Percentiles rank a stretch among this genome's conserved stretches.
Evolutionary conservation across 495 filamentous ascomycete species (phyloP).

Genomic region (Articulospora tetracladia): DNA sequence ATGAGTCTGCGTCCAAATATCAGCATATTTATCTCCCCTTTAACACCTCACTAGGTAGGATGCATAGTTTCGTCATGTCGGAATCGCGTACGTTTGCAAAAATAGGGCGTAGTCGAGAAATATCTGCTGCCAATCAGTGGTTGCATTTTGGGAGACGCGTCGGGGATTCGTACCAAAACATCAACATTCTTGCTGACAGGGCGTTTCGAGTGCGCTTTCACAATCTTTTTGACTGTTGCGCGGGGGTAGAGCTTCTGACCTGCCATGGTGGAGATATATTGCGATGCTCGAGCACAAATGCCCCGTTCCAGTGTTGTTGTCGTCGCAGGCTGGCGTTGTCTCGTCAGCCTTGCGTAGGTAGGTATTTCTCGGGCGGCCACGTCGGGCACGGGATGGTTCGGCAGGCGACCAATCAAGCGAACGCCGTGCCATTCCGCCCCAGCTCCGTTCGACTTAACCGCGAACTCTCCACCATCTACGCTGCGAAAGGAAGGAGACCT

Average conservation of each 20-base stretch:
- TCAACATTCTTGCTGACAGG: slow-evolving; percentile 83
- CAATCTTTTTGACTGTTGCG: slow-evolving; percentile 77
- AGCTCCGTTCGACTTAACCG: background rate
- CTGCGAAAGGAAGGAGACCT: background rate
- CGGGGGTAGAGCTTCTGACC: slow-evolving; percentile 79
- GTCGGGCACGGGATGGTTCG: too few relatives aligned
- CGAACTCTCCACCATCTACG: background rate
- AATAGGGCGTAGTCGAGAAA: slow-evolving; percentile 90
- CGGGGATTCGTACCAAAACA: slow-evolving; percentile 61
- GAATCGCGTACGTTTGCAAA: slow-evolving; percentile 64
- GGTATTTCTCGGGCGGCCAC: background rate
- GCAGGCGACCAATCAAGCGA: too few relatives aligned
- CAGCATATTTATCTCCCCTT: background rate
- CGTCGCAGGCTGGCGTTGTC: background rate
- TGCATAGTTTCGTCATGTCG: background rate
- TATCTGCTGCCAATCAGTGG: slow-evolving; percentile 46
- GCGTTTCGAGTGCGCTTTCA: slow-evolving; percentile 82
- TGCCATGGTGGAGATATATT: slow-evolving; percentile 38
- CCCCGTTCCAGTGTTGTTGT: background rate
- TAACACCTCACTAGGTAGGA: background rate
- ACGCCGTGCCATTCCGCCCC: too few relatives aligned
- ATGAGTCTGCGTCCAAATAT: slow-evolving; percentile 55
- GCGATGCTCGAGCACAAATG: too few relatives aligned
- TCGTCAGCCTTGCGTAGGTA: too few relatives aligned
- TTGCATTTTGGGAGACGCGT: slow-evolving; percentile 13